These are phyloP conservation scores for Arthrobotrys entomopaga DNA, from an alignment of 2,329 filamentous ascomycete species.

Conservation along the genomic window DNA sequence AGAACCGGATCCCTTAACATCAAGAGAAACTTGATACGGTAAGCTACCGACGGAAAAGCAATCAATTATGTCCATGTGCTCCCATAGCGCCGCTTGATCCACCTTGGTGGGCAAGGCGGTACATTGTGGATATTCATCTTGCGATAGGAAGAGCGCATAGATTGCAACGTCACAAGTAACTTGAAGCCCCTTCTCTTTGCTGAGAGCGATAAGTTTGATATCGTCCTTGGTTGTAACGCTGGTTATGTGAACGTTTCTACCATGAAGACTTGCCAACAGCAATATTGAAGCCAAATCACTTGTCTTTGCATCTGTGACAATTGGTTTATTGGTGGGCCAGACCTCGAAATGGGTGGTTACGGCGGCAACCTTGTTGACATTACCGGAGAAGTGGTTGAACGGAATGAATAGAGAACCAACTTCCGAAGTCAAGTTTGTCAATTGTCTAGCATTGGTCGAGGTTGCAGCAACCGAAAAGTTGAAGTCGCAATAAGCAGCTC, in stretches of 20 bases:
- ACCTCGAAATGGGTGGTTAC: constrained; percentile 81
- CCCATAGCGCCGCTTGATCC: constrained; percentile 79
- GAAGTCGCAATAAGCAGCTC: constrained; percentile 77
- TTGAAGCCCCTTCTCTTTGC: constrained; percentile 82
- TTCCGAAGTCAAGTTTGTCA: constrained; percentile 76
- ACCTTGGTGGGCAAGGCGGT: constrained; percentile 72
- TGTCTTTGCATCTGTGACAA: constrained; percentile 82
- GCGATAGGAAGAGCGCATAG: constrained; percentile 79
- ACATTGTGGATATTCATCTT: constrained; percentile 75
- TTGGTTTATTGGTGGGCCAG: constrained; percentile 81
- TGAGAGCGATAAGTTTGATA: constrained; percentile 78
- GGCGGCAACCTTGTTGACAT: constrained; percentile 83
- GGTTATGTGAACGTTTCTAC: constrained; percentile 80
- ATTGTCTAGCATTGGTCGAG: constrained; percentile 77
- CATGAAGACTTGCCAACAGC: constrained; percentile 80
- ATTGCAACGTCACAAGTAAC: constrained; percentile 86
- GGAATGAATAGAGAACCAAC: constrained; percentile 84
- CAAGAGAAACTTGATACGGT: constrained; percentile 77
- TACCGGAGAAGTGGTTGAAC: constrained; percentile 81
- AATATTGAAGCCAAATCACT: constrained; percentile 84
- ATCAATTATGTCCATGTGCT: constrained; percentile 77
- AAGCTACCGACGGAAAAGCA: constrained; percentile 82
- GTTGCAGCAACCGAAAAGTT: constrained; percentile 82
- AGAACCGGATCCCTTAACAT: constrained; percentile 67
- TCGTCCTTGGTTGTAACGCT: constrained; percentile 84